Evolutionary conservation across 2,329 filamentous ascomycete genomes (phyloP).

Genomic region (Penicillium sp.): DNA sequence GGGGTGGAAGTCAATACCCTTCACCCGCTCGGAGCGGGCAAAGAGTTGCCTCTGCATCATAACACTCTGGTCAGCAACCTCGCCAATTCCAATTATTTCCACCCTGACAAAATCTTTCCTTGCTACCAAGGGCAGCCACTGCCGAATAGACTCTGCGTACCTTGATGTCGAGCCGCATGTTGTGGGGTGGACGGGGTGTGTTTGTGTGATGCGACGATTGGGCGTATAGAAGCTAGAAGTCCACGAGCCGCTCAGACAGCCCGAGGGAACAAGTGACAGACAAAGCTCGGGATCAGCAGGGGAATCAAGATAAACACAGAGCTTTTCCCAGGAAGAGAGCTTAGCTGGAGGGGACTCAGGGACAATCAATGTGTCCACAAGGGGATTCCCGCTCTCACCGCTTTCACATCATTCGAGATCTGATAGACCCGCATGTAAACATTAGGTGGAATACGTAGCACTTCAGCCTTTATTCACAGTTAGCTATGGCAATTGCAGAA

Average conservation of each 20-base stretch:
- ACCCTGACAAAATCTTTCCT: not conserved
- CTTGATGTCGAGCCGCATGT: conserved; percentile 63
- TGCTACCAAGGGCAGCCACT: not conserved
- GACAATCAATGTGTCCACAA: conserved; percentile 33
- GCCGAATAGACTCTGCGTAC: conserved; percentile 37
- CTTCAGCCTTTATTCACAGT: not conserved
- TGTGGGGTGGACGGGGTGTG: conserved; percentile 35
- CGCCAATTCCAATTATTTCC: not conserved
- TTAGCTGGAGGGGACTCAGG: conserved; percentile 25
- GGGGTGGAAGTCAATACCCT: conserved; percentile 95
- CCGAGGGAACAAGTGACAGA: conserved; percentile 21
- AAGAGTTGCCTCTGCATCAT: conserved; percentile 70
- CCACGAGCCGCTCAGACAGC: conserved; percentile 37
- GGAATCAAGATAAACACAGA: conserved; percentile 15
- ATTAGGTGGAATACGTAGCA: not conserved
- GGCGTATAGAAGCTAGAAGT: conserved; percentile 31
- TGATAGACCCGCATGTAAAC: not conserved
- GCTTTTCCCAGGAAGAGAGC: conserved; percentile 16
- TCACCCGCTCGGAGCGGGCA: conserved; percentile 91
- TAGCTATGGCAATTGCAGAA: not conserved
- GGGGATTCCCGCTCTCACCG: conserved; percentile 29
- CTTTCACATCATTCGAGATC: conserved; percentile 15
- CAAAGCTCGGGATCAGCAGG: conserved; percentile 13
- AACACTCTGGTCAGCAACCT: conserved; percentile 41
- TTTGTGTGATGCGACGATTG: conserved; percentile 37